Evolutionary conservation across 2,329 filamentous ascomycete species (phyloP), one percentile per base, ranked within the genome.

Genomic region (Penicillium paneum): DNA sequence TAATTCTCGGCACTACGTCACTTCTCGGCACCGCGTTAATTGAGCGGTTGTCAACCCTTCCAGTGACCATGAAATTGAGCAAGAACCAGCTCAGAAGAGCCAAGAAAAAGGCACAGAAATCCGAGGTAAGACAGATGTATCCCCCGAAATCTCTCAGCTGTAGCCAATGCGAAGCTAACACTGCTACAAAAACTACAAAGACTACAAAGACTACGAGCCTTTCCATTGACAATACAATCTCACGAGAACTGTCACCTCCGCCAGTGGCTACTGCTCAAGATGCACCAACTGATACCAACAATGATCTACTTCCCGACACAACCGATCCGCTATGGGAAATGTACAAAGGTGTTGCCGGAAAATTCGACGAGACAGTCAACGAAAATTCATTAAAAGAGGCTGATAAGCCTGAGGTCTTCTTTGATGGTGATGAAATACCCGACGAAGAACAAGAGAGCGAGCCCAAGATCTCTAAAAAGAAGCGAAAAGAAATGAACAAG

Each of bases 41-140:
- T 29, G 39, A 42, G 32, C 32, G n/a, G 13, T 32, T 34, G 21
- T 21, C 32, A 42, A 19, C 17, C 44, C 34, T n/a, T 43, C 24
- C 17, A 21, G 28, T 62, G 29, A 66, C 62, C 43, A 71, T 71
- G 71, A 95, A 93, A 79, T 86, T 88, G 79, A 91, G 88, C 72
- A 97, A 97, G 80, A 97, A 97, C 76, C 91, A 96, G 76, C 87
- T 92, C 79, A 85, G 91, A 73, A 86, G 93, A 73, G 89, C 91
- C 45, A 92, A 93, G 80, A 96, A 94, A 83, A 97, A 96, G 86
- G 89, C 91, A 67, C 85, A 90, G 71, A 95, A 95, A 78, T 86
- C 86, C 67, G 75, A 83, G 63, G 77, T 82, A 72, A 78, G 71
- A 44, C 13, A 26, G 8, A 34, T 26, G 31, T 43, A 36, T 43